Evolutionary conservation across 2,329 filamentous ascomycete genomes (phyloP).

Genomic region (Monilinia fructigena): DNA sequence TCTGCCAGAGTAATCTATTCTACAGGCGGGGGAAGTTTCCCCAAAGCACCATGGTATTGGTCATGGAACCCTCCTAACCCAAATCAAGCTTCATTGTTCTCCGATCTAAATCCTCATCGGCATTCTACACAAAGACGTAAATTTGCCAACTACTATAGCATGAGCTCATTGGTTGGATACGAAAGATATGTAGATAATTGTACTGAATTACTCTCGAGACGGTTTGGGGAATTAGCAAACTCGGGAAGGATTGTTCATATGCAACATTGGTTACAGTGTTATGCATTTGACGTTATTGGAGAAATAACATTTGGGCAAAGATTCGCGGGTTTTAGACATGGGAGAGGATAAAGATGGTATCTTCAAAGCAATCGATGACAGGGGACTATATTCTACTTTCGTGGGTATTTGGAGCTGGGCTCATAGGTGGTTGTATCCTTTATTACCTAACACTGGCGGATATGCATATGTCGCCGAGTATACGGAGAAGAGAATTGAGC

Average conservation of each 20-base stretch:
- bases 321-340: slow-evolving; percentile 48
- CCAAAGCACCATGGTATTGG: slow-evolving; percentile 31
- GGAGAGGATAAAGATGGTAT: slow-evolving; percentile 48
- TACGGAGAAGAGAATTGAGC: slow-evolving; percentile 29
- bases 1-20: slow-evolving; percentile 47
- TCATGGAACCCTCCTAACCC: slow-evolving; percentile 33
- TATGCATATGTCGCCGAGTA: slow-evolving; percentile 29
- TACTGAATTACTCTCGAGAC: slow-evolving; percentile 43
- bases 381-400: slow-evolving; percentile 43
- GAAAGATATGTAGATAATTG: slow-evolving; percentile 51
- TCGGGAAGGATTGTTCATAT: slow-evolving; percentile 42
- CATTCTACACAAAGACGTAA: slow-evolving; percentile 44
- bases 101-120: slow-evolving; percentile 40
- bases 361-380: slow-evolving; percentile 43
- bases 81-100: slow-evolving; percentile 37
- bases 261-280: slow-evolving; percentile 48
- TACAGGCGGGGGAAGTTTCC: slow-evolving; percentile 37
- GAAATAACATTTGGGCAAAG: slow-evolving; percentile 47
- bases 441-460: slow-evolving; percentile 31
- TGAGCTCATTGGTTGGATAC: slow-evolving; percentile 50
- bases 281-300: slow-evolving; percentile 53
- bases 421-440: slow-evolving; percentile 41
- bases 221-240: slow-evolving; percentile 43
- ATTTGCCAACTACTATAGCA: slow-evolving; percentile 48
- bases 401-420: slow-evolving; percentile 46